phyloP scores from a whole-genome alignment of 805 yeast species.

The Nakazawaea ambrosiae region DNA sequence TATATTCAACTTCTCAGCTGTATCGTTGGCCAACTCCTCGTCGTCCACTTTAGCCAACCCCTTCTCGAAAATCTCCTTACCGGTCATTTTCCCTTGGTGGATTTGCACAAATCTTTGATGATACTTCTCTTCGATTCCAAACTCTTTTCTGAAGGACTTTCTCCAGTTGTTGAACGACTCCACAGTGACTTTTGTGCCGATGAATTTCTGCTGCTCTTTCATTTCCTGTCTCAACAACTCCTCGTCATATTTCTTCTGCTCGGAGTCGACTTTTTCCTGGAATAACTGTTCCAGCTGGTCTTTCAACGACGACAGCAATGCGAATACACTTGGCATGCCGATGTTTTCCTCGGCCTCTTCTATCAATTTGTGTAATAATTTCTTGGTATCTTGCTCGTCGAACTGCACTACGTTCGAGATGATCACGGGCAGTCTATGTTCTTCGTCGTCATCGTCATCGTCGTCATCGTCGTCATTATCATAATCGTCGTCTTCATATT shows the following conservation, averaged over 20 bases:
- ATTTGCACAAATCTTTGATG: slow-evolving; percentile 43
- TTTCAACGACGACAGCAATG: slow-evolving; percentile 68
- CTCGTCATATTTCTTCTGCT: slow-evolving; percentile 53
- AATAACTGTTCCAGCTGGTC: slow-evolving; percentile 74
- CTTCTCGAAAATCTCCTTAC: slow-evolving; percentile 81
- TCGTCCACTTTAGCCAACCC: slow-evolving; percentile 76
- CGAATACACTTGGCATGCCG: slow-evolving; percentile 90
- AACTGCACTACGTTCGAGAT: slow-evolving; percentile 55
- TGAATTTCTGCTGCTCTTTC: slow-evolving; percentile 83
- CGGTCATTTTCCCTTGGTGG: slow-evolving; percentile 76
- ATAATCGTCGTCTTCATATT: slow-evolving; percentile 22
- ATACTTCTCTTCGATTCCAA: slow-evolving; percentile 59
- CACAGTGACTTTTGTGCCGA: slow-evolving; percentile 82
- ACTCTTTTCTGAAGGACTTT: slow-evolving; percentile 56
- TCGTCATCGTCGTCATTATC: slow-evolving; percentile 45
- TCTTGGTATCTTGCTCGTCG: slow-evolving; percentile 36
- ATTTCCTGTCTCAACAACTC: slow-evolving; percentile 58
- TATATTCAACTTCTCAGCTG: slow-evolving; percentile 1
- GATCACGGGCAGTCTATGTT: slow-evolving; percentile 34
- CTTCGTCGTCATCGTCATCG: slow-evolving; percentile 31
- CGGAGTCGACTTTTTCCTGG: slow-evolving; percentile 43
- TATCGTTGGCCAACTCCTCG: slow-evolving; percentile 26
- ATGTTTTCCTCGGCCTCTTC: slow-evolving; percentile 69
- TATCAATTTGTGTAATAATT: slow-evolving; percentile 31
- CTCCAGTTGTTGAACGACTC: slow-evolving; percentile 78